phyloP scores from a whole-genome alignment of 805 yeast species.

The Candida nanaspora region DNA sequence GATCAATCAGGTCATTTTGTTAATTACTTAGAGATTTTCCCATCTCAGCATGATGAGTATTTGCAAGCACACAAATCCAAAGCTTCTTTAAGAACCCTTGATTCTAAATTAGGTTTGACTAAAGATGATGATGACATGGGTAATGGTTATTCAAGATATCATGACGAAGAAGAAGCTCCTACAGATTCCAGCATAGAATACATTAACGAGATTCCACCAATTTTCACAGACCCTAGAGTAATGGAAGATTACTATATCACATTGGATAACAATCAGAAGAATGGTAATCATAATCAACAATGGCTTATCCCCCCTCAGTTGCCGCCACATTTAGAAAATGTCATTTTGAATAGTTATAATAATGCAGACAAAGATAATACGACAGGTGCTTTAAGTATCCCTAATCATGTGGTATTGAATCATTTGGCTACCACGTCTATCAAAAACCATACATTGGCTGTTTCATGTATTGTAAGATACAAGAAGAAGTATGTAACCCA shows the following conservation, averaged over 20 bases:
- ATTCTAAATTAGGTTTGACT: constrained; percentile 57
- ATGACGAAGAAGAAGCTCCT: constrained; percentile 43
- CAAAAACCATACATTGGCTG: constrained; percentile 89
- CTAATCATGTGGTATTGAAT: constrained; percentile 89
- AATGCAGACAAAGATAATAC: constrained; percentile 66
- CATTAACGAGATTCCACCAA: constrained; percentile 70
- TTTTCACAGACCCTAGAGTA: constrained; percentile 76
- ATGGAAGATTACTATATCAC: constrained; percentile 83
- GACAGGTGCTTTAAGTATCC: constrained; percentile 85
- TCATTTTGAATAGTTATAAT: constrained; percentile 72
- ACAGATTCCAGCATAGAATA: constrained; percentile 33
- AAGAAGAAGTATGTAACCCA: constrained; percentile 87
- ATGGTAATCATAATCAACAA: constrained; percentile 42
- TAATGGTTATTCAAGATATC: constrained; percentile 69
- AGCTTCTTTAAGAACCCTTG: constrained; percentile 32
- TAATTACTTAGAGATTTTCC: constrained; percentile 71
- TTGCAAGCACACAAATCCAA: constrained; percentile 15
- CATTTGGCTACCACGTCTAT: constrained; percentile 95
- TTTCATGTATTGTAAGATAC: constrained; percentile 85
- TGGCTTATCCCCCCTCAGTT: constrained; percentile 88
- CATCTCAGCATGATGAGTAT: constrained; percentile 21
- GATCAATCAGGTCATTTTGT: constrained; percentile 96
- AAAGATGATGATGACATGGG: constrained; percentile 80
- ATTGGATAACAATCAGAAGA: constrained; percentile 55
- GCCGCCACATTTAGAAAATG: constrained; percentile 95